Evolutionary conservation across 176 grass and related monocot species (phyloP), one percentile per base, ranked within the genome.

Genomic region (Ensete ventricosum): DNA sequence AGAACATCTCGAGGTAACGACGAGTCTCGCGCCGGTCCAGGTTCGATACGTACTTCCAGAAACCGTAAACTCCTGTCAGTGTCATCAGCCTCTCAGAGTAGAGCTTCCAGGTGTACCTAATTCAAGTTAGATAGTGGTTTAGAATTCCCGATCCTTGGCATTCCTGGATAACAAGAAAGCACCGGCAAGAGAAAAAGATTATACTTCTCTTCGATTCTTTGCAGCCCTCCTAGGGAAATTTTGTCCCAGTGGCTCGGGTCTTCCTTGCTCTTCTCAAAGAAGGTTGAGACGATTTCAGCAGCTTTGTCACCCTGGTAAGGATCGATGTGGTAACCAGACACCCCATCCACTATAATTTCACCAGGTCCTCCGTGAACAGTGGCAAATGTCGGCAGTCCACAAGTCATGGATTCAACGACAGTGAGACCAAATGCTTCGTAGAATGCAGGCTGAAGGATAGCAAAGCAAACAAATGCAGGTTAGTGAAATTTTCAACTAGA

Each of bases 31-130:
- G 91, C 78, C 95, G 87, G 63, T 99, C 95, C 0, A 99, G 91
- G 84, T 99, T 99, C 65, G 95, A 99, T 54, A 99, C 95, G 8
- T 94, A 99, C 82, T 99, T 99, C 95, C 95, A 99, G 84, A 99
- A 99, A 1, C 95, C 95, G 43, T 99, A 99, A 1, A 99, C 95
- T 12, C 90, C 95, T 0, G 95, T 84, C 3, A 99, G 88, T 2
- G 95, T 94, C 95, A 99, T 99, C 80, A 99, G 50, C 88, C 95
- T 89, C 86, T 99, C 95, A 6, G 95, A 99, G 81, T 99, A 99
- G 16, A 99, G 84, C 78, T 99, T 84, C 95, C 95, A 99, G 52
- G 95, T 99, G 82, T 89, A 98, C 69, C 95, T 98, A 74, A 49
- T 80, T 78, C 3, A 8, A 14, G 17, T 54, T 8, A 54, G 21